A percentile compares a stretch with the other conserved stretches of the same genome.
phyloP scores from a whole-genome alignment of 2,329 filamentous ascomycete species.

The Dothistroma pini region DNA sequence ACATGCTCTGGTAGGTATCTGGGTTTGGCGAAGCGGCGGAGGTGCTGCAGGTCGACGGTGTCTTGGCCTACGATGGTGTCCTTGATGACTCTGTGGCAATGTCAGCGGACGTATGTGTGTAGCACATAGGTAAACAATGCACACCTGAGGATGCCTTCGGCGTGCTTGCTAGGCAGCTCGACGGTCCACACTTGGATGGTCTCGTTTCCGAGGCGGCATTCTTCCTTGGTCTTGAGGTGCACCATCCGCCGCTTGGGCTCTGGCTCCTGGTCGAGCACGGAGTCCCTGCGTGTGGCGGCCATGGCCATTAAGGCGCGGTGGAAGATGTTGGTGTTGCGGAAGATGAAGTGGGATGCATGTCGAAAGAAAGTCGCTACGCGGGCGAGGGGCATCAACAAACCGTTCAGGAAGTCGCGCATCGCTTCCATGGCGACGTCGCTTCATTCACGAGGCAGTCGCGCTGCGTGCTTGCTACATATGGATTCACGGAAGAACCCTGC shows the following conservation, averaged over 20 bases:
- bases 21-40: conserved; percentile 70
- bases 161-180: conserved; percentile 66
- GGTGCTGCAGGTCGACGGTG: conserved; percentile 50
- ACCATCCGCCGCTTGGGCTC: conserved; percentile 31
- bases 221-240: conserved; percentile 48
- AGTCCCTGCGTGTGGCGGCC: conserved; percentile 21
- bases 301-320: conserved; percentile 12
- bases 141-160: conserved; percentile 70
- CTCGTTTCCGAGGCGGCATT: conserved; percentile 48
- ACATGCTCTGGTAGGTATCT: conserved; percentile 36
- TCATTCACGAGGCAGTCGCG: conserved; percentile 12
- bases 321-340: conserved; percentile 5
- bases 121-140: conserved; percentile 12
- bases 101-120: conserved; percentile 27
- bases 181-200: conserved; percentile 65
- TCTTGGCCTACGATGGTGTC: conserved; percentile 43
- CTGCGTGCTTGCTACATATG: conserved; percentile 13
- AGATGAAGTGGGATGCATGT: conserved; percentile 11
- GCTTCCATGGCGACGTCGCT: conserved; percentile 10
- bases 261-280: conserved; percentile 18
- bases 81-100: conserved; percentile 42
- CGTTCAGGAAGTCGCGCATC: neutral
- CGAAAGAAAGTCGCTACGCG: conserved; percentile 13
- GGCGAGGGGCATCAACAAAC: neutral
- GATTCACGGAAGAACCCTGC: conserved; percentile 1